Conservation (phyloP, 371 early-diverging fungal genomes). For the Nosema muscidifuracis region DNA sequence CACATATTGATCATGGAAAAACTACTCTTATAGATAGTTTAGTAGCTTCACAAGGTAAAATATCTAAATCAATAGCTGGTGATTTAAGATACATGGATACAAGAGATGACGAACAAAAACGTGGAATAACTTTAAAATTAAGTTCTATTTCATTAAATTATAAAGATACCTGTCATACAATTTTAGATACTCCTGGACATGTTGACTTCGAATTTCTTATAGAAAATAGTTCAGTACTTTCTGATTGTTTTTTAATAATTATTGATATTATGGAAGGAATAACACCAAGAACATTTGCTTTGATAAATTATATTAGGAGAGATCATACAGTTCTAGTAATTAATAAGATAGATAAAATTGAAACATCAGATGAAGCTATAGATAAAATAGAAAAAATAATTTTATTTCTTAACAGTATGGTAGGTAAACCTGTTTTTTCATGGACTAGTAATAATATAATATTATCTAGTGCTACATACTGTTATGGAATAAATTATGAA, state of each 20-base stretch:
- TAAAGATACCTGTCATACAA: conserved; percentile 58
- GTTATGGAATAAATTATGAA: conserved; percentile 49
- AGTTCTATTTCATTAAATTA: conserved; percentile 83
- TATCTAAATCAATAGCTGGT: conserved; percentile 85
- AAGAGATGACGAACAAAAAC: conserved; percentile 92
- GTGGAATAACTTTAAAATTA: conserved; percentile 99
- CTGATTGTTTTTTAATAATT: conserved; percentile 87
- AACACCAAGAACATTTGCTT: conserved; percentile 58
- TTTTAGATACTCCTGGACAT: conserved; percentile 99
- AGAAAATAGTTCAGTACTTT: conserved; percentile 81
- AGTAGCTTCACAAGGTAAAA: conserved; percentile 87
- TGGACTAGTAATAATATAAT: conserved; percentile 61
- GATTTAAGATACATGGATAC: conserved; percentile 94
- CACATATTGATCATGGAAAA: conserved; percentile 94
- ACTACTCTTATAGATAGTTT: conserved; percentile 95
- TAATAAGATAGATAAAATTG: conserved; percentile 87
- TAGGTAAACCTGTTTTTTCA: conserved; percentile 42
- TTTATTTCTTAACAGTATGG: conserved; percentile 34
- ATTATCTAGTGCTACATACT: conserved; percentile 42
- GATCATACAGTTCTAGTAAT: conserved; percentile 82
- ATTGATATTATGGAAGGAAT: conserved; percentile 97
- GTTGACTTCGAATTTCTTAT: conserved; percentile 96
- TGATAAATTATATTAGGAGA: conserved; percentile 66
- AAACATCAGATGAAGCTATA: conserved; percentile 1
- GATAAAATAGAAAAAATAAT: conserved; percentile 21